phyloP scores from a whole-genome alignment of 345 rosid genomes.

The Citrus australasica region DNA sequence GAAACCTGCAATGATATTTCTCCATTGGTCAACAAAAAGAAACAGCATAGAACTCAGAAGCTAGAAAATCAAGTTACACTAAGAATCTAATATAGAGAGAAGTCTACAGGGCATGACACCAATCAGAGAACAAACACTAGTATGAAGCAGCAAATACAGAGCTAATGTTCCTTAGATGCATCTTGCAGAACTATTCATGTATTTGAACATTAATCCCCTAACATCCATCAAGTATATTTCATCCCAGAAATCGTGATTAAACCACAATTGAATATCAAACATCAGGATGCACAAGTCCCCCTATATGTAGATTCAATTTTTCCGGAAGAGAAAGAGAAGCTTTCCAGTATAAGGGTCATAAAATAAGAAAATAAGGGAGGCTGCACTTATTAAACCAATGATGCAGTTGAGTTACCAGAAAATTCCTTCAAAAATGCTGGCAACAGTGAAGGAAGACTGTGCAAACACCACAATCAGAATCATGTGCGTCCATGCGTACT shows the following conservation, averaged over 20 bases:
- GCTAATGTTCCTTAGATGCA: neutral
- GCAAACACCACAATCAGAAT: conserved; percentile 92
- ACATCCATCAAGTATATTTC: neutral
- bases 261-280: neutral
- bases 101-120: neutral
- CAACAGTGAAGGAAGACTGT: conserved; percentile 96
- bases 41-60: neutral
- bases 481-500: conserved; percentile 99
- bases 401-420: conserved; percentile 57
- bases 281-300: neutral
- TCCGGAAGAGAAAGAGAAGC: neutral
- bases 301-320: neutral
- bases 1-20: conserved; percentile 60
- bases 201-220: neutral
- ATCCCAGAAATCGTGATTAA: neutral
- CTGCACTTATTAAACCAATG: neutral
- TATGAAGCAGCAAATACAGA: neutral
- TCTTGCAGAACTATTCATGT: neutral
- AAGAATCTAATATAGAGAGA: neutral
- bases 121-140: neutral
- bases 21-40: conserved; percentile 11
- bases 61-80: neutral
- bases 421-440: conserved; percentile 97
- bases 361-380: neutral
- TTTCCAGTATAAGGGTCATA: neutral